A percentile compares a stretch with the other conserved stretches of the same genome.
Conservation (phyloP, 179 eudicot genomes). For the Monotropa hypopitys region DNA sequence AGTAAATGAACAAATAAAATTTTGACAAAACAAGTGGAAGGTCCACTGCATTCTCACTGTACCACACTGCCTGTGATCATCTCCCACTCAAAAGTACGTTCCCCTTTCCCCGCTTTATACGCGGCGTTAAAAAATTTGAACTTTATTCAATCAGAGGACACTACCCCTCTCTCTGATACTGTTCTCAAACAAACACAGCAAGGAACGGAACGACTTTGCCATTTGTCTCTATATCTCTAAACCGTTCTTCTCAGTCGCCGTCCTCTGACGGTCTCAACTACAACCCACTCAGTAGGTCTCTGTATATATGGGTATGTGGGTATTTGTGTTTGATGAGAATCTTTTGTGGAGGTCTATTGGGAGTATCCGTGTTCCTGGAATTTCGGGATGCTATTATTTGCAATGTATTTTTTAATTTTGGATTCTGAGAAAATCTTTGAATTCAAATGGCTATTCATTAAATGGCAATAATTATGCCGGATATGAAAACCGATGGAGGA, state of each 20-base stretch:
- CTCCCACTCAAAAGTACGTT: not conserved
- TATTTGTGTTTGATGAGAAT: not conserved
- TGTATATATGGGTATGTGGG: not conserved
- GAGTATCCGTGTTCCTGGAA: not conserved
- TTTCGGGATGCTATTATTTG: not conserved
- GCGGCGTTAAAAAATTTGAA: not conserved
- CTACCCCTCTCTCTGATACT: not conserved
- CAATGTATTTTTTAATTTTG: not conserved
- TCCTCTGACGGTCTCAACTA: not conserved
- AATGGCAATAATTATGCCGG: not conserved
- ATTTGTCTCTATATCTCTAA: not conserved
- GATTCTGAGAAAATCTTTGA: not conserved
- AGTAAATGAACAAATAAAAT: too few relatives aligned
- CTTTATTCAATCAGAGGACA: not conserved
- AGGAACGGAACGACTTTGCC: not conserved
- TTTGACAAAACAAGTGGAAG: not conserved
- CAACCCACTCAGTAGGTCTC: not conserved
- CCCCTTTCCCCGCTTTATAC: not conserved
- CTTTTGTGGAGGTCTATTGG: not conserved
- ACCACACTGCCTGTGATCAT: not conserved
- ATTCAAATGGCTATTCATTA: not conserved
- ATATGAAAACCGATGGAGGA: not conserved
- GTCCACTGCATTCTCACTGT: not conserved
- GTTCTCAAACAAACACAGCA: not conserved
- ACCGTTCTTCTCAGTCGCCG: not conserved